Evolutionary conservation across 345 rosid species (phyloP), one percentile per base, ranked within the genome.

Genomic region (Lepidium didymum): DNA sequence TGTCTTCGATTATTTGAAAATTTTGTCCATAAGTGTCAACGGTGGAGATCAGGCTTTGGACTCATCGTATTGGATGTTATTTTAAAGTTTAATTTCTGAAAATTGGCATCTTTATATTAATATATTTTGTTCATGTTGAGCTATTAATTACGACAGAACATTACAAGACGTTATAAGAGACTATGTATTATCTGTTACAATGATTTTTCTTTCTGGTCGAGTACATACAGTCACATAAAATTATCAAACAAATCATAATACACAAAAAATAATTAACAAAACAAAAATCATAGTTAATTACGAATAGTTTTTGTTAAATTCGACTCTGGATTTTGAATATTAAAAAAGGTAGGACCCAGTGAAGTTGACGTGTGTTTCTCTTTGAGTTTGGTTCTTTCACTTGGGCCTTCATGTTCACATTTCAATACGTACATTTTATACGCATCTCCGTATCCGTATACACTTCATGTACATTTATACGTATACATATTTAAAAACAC

Each of bases 371-470:
- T 64, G 76, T 64, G 76, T 73, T 63, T 44, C 49, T 55, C 64
- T 46, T 37, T 45, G 76, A 72, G 76, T 49, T 73, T 73, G 76
- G 71, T 73, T 42, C n/a, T n/a, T n/a, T n/a, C n/a, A n/a, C n/a
- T n/a, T n/a, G n/a, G 62, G 77, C 41, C 62, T 56, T 63, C 77
- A 74, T 60, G 77, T 74, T 74, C 73, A 61, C 77, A 59, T 19
- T 19, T 19, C 2, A 19, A 19, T 19, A 19, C 21, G 21, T 19
- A 19, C 21, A 19, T 19, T 19, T 19, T 19, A 19, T 19, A 19
- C 21, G 21, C 21, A 19, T 19, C 21, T 19, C 21, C 21, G 21
- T 19, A 19, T 19, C 21, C 21, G 21, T 19, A 19, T 19, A 19
- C 21, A 19, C 21, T 19, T 19, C 2, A 19, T 19, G 21, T 19